These are phyloP conservation scores for Limtongia smithiae DNA, from an alignment of 805 yeast genomes.

Conservation along the genomic window DNA sequence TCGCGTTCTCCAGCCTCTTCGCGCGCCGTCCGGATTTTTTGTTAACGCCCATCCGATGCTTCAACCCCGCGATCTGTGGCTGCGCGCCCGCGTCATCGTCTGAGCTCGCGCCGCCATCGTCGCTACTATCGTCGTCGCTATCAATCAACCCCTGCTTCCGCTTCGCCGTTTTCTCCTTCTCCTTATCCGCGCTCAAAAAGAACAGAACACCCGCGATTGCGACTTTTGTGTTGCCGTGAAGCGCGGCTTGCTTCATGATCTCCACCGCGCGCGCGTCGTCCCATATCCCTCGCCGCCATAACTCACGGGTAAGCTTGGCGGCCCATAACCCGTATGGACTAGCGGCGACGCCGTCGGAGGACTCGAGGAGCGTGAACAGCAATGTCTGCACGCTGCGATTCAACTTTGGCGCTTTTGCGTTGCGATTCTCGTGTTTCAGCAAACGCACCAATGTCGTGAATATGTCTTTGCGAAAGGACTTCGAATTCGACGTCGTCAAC, in stretches of 20 bases:
- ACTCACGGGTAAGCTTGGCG: constrained; percentile 85
- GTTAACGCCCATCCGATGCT: constrained; percentile 77
- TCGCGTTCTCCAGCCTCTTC: constrained; percentile 72
- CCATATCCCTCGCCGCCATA: constrained; percentile 98
- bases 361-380: constrained; percentile 76
- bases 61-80: constrained; percentile 40
- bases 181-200: constrained; percentile 92
- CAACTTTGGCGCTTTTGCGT: constrained; percentile 84
- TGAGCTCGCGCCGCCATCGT: constrained; percentile 42
- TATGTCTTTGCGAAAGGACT: constrained; percentile 75
- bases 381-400: constrained; percentile 90
- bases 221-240: constrained; percentile 82
- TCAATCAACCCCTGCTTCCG: constrained; percentile 49
- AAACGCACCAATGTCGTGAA: constrained; percentile 75
- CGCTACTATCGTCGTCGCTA: constrained; percentile 59
- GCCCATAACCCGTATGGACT: constrained; percentile 93
- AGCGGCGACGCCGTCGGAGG: constrained; percentile 23
- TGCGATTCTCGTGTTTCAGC: constrained; percentile 77
- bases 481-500: constrained; percentile 63
- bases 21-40: constrained; percentile 78
- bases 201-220: constrained; percentile 86
- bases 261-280: constrained; percentile 97
- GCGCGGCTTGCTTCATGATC: constrained; percentile 92
- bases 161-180: constrained; percentile 78
- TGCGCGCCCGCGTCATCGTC: constrained; percentile 12